phyloP scores from a whole-genome alignment of 2,329 filamentous ascomycete species.

The Nigrospora osmanthi region DNA sequence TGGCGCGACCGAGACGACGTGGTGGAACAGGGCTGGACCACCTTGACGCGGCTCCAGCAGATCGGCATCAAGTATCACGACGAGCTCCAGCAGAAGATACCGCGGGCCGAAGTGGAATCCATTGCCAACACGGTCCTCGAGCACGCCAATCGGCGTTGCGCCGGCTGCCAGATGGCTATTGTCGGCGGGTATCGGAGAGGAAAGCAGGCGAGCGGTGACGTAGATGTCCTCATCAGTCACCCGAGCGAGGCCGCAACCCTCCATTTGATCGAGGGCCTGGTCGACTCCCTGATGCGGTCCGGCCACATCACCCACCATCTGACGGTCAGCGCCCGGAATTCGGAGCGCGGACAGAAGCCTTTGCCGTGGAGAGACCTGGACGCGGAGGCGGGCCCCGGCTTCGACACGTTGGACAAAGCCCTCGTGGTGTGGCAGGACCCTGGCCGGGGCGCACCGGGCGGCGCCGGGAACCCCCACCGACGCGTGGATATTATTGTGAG shows the following conservation, averaged over 20 bases:
- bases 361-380: conserved; percentile 43
- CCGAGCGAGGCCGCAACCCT: conserved; percentile 60
- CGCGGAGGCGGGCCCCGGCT: conserved; percentile 48
- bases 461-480: conserved; percentile 69
- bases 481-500: conserved; percentile 88
- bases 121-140: conserved; percentile 58
- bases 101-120: conserved; percentile 62
- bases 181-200: conserved; percentile 79
- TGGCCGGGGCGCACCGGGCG: conserved; percentile 28
- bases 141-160: conserved; percentile 58
- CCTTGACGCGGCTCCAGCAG: conserved; percentile 73
- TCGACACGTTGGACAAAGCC: conserved; percentile 86
- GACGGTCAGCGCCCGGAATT: conserved; percentile 59
- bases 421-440: conserved; percentile 87
- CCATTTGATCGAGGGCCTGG: conserved; percentile 64
- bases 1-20: conserved; percentile 85
- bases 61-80: conserved; percentile 93
- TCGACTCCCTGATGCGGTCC: conserved; percentile 59
- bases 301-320: conserved; percentile 78
- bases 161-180: conserved; percentile 50
- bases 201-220: conserved; percentile 67
- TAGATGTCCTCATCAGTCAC: conserved; percentile 80
- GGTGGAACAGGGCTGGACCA: conserved; percentile 72
- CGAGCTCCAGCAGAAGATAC: conserved; percentile 67
- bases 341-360: conserved; percentile 60